A percentile compares a stretch with the other conserved stretches of the same genome.
These are phyloP conservation scores for Pugionium dolabratum DNA, from an alignment of 345 rosid species.

Conservation along the genomic window DNA sequence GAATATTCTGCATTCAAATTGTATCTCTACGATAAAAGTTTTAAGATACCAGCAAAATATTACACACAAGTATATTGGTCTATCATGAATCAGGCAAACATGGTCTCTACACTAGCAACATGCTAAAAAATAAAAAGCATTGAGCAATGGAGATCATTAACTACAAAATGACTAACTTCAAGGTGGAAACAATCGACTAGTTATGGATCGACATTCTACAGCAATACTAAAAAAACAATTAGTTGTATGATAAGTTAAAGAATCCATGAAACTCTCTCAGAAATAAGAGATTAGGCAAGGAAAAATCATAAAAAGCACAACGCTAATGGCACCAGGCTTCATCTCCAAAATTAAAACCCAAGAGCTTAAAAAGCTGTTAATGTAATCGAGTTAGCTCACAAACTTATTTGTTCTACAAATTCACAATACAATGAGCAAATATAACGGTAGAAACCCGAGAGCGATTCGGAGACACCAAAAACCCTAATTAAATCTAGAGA, in stretches of 20 bases:
- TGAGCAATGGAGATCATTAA: not conserved
- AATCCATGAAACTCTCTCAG: not conserved
- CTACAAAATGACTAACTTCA: not conserved
- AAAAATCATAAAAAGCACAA: not conserved
- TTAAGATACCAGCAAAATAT: not conserved
- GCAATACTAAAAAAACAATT: not conserved
- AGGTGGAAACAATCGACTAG: constrained; percentile 7
- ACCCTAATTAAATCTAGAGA: constrained; percentile 26
- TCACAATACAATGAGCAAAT: not conserved
- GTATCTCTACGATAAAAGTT: not conserved
- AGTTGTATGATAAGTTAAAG: not conserved
- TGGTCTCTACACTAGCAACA: constrained; percentile 6
- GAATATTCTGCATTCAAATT: not conserved
- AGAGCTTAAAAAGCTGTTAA: constrained; percentile 8
- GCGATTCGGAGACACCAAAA: constrained; percentile 11
- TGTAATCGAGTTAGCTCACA: not conserved
- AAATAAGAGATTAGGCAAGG: too few relatives aligned
- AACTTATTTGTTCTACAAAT: not conserved
- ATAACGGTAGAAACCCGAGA: not conserved
- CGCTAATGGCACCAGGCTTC: not conserved
- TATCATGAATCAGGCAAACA: not conserved
- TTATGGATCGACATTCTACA: constrained; percentile 10
- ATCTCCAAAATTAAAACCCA: constrained; percentile 18
- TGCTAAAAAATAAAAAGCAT: not conserved
- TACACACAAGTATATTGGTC: not conserved